These are phyloP conservation scores for Ajuga chamaepitys DNA, from an alignment of 257 asterid species.

Conservation along the genomic window DNA sequence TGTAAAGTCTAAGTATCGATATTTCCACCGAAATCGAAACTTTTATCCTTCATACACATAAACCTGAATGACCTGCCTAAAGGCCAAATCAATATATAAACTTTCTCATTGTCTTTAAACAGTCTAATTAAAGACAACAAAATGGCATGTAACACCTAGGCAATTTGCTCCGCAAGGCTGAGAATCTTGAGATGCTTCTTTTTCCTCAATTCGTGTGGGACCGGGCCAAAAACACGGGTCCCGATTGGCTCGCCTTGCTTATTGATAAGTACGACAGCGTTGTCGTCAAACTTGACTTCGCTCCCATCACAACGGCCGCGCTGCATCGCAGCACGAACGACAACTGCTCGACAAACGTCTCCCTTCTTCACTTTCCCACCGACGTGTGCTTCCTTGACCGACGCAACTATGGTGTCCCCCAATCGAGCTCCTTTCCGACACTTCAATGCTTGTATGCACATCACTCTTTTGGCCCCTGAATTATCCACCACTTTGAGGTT, in stretches of 20 bases:
- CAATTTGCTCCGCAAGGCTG: conserved; percentile 84
- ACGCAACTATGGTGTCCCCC: conserved; percentile 82
- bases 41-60: background rate
- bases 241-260: conserved; percentile 95
- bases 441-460: conserved; percentile 89
- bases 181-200: conserved; percentile 96
- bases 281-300: conserved; percentile 84
- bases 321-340: conserved; percentile 92
- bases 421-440: conserved; percentile 86
- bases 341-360: conserved; percentile 72
- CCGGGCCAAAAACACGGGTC: conserved; percentile 90
- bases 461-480: conserved; percentile 81
- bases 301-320: conserved; percentile 88
- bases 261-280: conserved; percentile 78
- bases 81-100: too few relatives aligned
- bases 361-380: conserved; percentile 97
- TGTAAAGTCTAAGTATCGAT: too few relatives aligned
- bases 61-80: too few relatives aligned
- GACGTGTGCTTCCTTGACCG: conserved; percentile 83
- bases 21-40: too few relatives aligned
- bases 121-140: background rate
- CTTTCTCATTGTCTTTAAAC: background rate
- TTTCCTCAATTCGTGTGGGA: conserved; percentile 89
- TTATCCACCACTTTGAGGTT: conserved; percentile 89
- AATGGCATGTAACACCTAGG: background rate